Conservation (phyloP, 371 early-diverging fungal genomes). For the Coemansia sp. region DNA sequence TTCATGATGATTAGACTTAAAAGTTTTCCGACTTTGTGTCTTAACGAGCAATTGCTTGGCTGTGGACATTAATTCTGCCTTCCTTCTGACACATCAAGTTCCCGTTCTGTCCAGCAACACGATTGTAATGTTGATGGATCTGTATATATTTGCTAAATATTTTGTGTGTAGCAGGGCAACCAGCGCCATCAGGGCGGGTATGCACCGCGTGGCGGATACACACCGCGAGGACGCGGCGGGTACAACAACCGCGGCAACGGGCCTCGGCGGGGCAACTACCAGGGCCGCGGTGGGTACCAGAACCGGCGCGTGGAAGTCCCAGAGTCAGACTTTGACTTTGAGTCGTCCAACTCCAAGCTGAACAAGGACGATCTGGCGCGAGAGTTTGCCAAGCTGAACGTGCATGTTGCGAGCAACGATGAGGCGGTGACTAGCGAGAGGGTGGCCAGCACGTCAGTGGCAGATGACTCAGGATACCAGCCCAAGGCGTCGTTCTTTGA, state of each 20-base stretch:
- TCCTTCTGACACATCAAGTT: constrained; percentile 31
- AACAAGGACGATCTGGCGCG: constrained; percentile 77
- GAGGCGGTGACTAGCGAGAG: constrained; percentile 1
- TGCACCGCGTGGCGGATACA: constrained; percentile 21
- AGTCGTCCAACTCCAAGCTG: constrained; percentile 89
- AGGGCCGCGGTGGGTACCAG: constrained; percentile 51
- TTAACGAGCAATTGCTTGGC: constrained; percentile 16
- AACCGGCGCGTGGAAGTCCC: constrained; percentile 68
- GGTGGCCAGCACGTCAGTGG: background rate
- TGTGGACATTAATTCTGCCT: constrained; percentile 48
- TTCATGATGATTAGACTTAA: constrained; percentile 24
- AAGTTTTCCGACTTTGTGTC: constrained; percentile 44
- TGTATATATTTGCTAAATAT: background rate
- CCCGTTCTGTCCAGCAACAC: background rate
- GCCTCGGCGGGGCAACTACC: constrained; percentile 47
- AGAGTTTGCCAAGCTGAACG: constrained; percentile 57
- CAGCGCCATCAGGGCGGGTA: constrained; percentile 22
- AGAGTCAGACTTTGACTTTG: constrained; percentile 92
- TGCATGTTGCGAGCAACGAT: constrained; percentile 34
- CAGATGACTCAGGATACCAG: constrained; percentile 56
- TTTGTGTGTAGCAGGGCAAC: background rate
- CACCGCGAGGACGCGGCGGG: constrained; percentile 42
- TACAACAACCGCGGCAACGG: constrained; percentile 38
- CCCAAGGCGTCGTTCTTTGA: constrained; percentile 91
- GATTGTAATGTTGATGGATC: no score